These are phyloP conservation scores for Prunus campanulata DNA, from an alignment of 306 rosid species.

Conservation along the genomic window DNA sequence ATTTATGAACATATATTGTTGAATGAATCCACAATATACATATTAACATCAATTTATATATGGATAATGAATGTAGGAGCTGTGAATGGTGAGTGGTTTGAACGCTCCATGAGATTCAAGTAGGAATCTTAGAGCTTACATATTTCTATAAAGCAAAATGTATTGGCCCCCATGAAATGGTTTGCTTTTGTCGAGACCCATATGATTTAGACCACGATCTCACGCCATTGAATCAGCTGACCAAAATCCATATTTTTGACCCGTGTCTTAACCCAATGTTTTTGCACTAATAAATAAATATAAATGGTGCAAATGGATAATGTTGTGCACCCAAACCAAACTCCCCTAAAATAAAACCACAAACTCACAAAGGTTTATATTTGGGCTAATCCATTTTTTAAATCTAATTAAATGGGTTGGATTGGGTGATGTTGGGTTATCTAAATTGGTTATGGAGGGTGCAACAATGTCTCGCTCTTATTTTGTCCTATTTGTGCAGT, in stretches of 20 bases:
- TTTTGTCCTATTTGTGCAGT: neutral
- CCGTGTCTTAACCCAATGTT: neutral
- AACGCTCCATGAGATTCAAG: no score
- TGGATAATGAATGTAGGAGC: no score
- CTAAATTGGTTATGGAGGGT: conserved; percentile 17
- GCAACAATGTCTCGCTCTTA: conserved; percentile 4
- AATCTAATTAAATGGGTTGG: neutral
- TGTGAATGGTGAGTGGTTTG: no score
- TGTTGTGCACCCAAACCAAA: neutral
- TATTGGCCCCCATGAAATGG: conserved; percentile 22
- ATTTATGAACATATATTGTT: no score
- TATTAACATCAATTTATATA: no score
- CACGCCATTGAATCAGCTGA: conserved; percentile 30
- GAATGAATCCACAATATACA: no score
- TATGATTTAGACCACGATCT: neutral
- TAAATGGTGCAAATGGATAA: neutral
- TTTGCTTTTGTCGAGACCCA: conserved; percentile 24
- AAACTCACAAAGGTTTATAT: neutral
- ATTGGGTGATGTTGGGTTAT: conserved; percentile 16
- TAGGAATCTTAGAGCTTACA: no score
- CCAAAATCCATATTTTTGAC: conserved; percentile 18
- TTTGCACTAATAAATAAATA: neutral
- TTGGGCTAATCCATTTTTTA: neutral
- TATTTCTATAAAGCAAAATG: neutral
- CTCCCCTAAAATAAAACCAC: neutral